Evolutionary conservation across 2,329 filamentous ascomycete species (phyloP).

Genomic region (Aureobasidium sp.): DNA sequence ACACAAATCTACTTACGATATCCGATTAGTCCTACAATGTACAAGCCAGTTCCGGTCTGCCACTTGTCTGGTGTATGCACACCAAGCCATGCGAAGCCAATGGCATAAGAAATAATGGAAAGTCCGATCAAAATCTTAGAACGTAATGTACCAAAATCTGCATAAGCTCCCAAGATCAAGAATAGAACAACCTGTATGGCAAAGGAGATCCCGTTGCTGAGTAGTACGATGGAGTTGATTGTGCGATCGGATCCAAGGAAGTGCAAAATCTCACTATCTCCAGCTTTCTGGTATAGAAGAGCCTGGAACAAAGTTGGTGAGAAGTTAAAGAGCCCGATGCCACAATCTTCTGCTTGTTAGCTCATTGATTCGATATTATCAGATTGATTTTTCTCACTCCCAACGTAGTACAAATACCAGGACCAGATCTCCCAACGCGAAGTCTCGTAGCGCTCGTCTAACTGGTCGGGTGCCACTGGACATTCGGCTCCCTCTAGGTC

Average conservation of each 20-base stretch:
- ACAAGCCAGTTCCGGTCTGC: slow-evolving; percentile 54
- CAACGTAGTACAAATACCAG: neutral
- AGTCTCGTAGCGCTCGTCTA: slow-evolving; percentile 47
- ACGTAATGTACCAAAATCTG: slow-evolving; percentile 59
- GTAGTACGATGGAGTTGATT: slow-evolving; percentile 59
- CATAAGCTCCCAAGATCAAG: slow-evolving; percentile 46
- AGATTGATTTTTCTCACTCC: neutral
- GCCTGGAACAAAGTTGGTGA: no score
- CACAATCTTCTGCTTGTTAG: no score
- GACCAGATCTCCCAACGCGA: slow-evolving; percentile 48
- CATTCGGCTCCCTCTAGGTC: slow-evolving; percentile 31
- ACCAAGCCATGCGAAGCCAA: slow-evolving; percentile 62
- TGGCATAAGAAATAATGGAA: slow-evolving; percentile 54
- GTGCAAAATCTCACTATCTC: slow-evolving; percentile 43
- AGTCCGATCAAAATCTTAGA: slow-evolving; percentile 57
- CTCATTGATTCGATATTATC: neutral
- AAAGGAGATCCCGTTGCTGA: slow-evolving; percentile 62
- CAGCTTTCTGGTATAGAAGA: slow-evolving; percentile 54
- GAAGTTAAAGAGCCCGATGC: no score
- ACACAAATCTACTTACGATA: slow-evolving; percentile 51
- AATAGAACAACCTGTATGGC: slow-evolving; percentile 57
- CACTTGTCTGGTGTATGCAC: slow-evolving; percentile 55
- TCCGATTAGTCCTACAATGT: slow-evolving; percentile 59
- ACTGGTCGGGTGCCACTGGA: slow-evolving; percentile 47
- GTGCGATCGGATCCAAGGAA: slow-evolving; percentile 53